Conservation (phyloP, 2,329 filamentous ascomycete genomes). For the Orbilia javanica region DNA sequence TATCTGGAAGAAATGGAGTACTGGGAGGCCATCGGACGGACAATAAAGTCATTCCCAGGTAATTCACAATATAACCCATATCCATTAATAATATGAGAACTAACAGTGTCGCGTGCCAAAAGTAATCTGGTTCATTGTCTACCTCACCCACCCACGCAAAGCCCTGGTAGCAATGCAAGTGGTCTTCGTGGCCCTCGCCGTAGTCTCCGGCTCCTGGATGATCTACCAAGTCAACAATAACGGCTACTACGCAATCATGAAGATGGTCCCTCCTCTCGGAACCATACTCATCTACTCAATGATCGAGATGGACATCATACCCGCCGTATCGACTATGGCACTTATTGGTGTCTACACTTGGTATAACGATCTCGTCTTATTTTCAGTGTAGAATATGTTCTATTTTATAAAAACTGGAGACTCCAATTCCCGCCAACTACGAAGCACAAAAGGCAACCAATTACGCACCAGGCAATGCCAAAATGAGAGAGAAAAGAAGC, state of each 20-base stretch:
- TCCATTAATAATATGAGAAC: neutral
- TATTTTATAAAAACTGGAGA: constrained; percentile 7
- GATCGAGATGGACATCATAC: constrained; percentile 81
- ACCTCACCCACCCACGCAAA: constrained; percentile 71
- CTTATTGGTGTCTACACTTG: constrained; percentile 68
- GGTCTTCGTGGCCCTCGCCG: constrained; percentile 75
- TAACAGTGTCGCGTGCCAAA: constrained; percentile 25
- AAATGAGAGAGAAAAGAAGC: neutral
- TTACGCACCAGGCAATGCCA: constrained; percentile 13
- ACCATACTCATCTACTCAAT: constrained; percentile 95
- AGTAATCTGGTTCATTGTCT: constrained; percentile 73
- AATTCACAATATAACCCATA: constrained; percentile 48
- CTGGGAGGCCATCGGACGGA: constrained; percentile 70
- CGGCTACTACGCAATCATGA: constrained; percentile 90
- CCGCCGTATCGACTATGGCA: constrained; percentile 72
- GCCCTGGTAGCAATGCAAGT: constrained; percentile 67
- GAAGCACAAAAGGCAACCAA: neutral
- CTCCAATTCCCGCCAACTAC: constrained; percentile 8
- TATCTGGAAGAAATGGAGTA: constrained; percentile 78
- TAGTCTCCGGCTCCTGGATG: constrained; percentile 79
- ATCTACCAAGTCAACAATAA: constrained; percentile 83
- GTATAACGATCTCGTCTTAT: constrained; percentile 65
- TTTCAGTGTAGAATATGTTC: constrained; percentile 4
- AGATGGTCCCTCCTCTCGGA: constrained; percentile 86
- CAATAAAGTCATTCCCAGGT: constrained; percentile 71